A percentile compares a stretch with the other conserved stretches of the same genome.
These are phyloP conservation scores for Ceratobasidium sp. DNA, from an alignment of 1,284 basidiomycete genomes.

Conservation along the genomic window DNA sequence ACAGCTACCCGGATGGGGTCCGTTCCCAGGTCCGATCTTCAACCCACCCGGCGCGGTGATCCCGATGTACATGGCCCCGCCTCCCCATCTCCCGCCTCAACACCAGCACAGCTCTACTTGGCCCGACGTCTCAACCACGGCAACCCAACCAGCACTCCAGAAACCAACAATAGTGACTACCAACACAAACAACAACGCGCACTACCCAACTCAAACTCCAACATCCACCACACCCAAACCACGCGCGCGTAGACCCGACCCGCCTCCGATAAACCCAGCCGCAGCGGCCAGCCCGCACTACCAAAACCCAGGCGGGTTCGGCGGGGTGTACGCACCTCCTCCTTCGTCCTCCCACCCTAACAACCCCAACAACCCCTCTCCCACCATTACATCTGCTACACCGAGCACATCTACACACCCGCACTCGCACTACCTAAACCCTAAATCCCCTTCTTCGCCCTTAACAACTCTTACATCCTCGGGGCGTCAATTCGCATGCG, in stretches of 20 bases:
- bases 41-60: neutral
- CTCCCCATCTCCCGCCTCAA: neutral
- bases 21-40: constrained; percentile 34
- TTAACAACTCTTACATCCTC: neutral
- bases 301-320: constrained; percentile 37
- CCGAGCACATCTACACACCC: too few relatives aligned
- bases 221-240: constrained; percentile 2
- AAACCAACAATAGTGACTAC: neutral
- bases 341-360: neutral
- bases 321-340: constrained; percentile 35
- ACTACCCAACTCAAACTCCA: constrained; percentile 3
- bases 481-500: constrained; percentile 35
- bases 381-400: neutral
- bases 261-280: constrained; percentile 36
- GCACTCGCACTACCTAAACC: constrained; percentile 5
- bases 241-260: neutral
- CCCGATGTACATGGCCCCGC: constrained; percentile 21
- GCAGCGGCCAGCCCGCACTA: constrained; percentile 32
- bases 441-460: neutral
- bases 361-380: neutral
- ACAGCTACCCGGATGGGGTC: constrained; percentile 42
- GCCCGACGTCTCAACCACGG: neutral
- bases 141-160: neutral
- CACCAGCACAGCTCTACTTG: too few relatives aligned
- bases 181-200: constrained; percentile 17